Percentiles rank a stretch among this genome's conserved stretches.
Evolutionary conservation across 2,329 filamentous ascomycete genomes (phyloP).

Genomic region (Fusarium chaquense): DNA sequence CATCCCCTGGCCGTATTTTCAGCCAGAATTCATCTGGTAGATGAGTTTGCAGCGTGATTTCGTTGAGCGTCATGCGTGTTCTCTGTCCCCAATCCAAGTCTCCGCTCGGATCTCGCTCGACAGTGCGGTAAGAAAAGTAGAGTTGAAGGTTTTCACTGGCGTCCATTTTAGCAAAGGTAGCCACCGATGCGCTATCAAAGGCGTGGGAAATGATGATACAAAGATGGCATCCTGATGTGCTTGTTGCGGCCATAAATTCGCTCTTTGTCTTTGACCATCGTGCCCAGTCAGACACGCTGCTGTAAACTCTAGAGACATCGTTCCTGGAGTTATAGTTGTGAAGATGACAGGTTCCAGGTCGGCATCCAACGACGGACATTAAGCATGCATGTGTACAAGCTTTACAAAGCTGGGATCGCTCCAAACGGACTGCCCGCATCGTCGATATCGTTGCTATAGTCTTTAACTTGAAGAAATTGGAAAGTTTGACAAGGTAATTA

Average conservation of each 20-base stretch:
- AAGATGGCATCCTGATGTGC: background rate
- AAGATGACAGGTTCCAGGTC: background rate
- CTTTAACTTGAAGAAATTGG: background rate
- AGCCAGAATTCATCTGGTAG: conserved; percentile 8
- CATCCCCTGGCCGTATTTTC: background rate
- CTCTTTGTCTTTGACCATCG: conserved; percentile 6
- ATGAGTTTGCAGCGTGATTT: background rate
- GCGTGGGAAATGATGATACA: conserved; percentile 1
- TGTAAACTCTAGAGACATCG: rapidly evolving
- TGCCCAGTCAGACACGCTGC: background rate
- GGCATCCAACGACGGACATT: background rate
- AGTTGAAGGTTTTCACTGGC: background rate
- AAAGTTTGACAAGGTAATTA: rapidly evolving
- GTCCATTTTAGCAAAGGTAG: background rate
- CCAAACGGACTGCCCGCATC: background rate
- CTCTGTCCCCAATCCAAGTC: background rate
- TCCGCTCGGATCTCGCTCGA: conserved; percentile 4
- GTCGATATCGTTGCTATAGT: rapidly evolving
- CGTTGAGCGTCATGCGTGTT: background rate
- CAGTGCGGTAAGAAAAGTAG: conserved; percentile 5
- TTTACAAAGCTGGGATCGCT: background rate
- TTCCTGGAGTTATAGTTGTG: background rate
- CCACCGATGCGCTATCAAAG: background rate
- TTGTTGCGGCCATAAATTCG: background rate
- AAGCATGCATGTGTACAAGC: conserved; percentile 4